A percentile compares a stretch with the other conserved stretches of the same genome.
These are phyloP conservation scores for Talaromyces thailandensis DNA, from an alignment of 495 filamentous ascomycete genomes.

Conservation along the genomic window DNA sequence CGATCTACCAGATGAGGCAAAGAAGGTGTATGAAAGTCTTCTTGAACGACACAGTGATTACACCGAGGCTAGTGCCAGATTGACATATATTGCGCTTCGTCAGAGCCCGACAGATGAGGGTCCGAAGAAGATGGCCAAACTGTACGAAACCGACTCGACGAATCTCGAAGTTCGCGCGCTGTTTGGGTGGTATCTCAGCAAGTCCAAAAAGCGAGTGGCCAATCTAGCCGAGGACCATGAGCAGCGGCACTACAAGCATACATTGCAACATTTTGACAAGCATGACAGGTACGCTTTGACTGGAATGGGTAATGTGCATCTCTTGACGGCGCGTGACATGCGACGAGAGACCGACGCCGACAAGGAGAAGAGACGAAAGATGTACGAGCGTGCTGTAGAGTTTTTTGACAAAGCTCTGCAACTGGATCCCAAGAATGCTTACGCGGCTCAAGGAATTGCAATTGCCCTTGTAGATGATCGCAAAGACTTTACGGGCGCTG, in stretches of 20 bases:
- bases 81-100: slow-evolving; percentile 84
- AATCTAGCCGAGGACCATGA: slow-evolving; percentile 87
- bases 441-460: slow-evolving; percentile 89
- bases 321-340: slow-evolving; percentile 86
- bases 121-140: slow-evolving; percentile 68
- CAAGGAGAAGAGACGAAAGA: slow-evolving; percentile 77
- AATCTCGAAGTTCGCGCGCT: slow-evolving; percentile 87
- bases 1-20: slow-evolving; percentile 70
- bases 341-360: slow-evolving; percentile 79
- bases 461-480: slow-evolving; percentile 91
- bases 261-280: slow-evolving; percentile 87
- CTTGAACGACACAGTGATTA: slow-evolving; percentile 79
- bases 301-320: slow-evolving; percentile 91
- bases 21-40: slow-evolving; percentile 77
- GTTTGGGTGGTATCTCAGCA: slow-evolving; percentile 89
- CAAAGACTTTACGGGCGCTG: slow-evolving; percentile 69
- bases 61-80: slow-evolving; percentile 75
- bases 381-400: slow-evolving; percentile 85
- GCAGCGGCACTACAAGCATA: slow-evolving; percentile 91
- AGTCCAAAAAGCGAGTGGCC: slow-evolving; percentile 65
- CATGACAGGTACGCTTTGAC: slow-evolving; percentile 91
- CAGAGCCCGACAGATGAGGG: slow-evolving; percentile 78
- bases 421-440: slow-evolving; percentile 85
- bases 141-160: slow-evolving; percentile 67
- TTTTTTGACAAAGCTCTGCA: slow-evolving; percentile 98